Evolutionary conservation across 768 basidiomycete genomes (phyloP).

Genomic region (Amylocystis lapponica): DNA sequence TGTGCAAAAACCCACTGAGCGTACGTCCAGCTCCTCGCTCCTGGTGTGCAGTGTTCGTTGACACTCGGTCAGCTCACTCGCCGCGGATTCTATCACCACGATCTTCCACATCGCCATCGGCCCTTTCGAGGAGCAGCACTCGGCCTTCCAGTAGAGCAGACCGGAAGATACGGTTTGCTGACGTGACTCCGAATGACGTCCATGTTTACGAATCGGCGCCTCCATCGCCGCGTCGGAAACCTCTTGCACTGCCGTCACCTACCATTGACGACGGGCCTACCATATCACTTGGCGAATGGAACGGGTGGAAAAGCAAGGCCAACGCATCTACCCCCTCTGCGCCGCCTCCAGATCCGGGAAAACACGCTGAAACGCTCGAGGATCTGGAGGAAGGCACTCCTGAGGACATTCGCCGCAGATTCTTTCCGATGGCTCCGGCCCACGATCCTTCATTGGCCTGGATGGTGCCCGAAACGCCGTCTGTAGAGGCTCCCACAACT

Average conservation of each 20-base stretch:
- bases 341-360: not conserved
- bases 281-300: slow-evolving; percentile 37
- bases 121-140: slow-evolving; percentile 41
- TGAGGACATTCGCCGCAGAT: slow-evolving; percentile 77
- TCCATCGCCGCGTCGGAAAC: slow-evolving; percentile 59
- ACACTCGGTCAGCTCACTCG: no score
- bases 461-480: slow-evolving; percentile 43
- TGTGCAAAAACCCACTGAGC: not conserved
- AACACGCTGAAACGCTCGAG: not conserved
- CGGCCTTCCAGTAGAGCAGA: slow-evolving; percentile 54
- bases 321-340: not conserved
- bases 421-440: slow-evolving; percentile 67
- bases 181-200: slow-evolving; percentile 67
- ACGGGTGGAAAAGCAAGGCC: slow-evolving; percentile 26
- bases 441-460: slow-evolving; percentile 77
- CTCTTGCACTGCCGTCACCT: slow-evolving; percentile 52
- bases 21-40: not conserved
- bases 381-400: slow-evolving; percentile 62
- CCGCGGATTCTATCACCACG: not conserved
- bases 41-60: no score
- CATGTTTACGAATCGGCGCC: slow-evolving; percentile 82
- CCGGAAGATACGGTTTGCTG: slow-evolving; percentile 68
- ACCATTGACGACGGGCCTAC: slow-evolving; percentile 32
- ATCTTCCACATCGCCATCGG: slow-evolving; percentile 29
- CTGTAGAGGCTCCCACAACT: slow-evolving; percentile 23